Conservation (phyloP, 225 moss, liverwort and hornwort genomes). For the Physcomitrellopsis africana region DNA sequence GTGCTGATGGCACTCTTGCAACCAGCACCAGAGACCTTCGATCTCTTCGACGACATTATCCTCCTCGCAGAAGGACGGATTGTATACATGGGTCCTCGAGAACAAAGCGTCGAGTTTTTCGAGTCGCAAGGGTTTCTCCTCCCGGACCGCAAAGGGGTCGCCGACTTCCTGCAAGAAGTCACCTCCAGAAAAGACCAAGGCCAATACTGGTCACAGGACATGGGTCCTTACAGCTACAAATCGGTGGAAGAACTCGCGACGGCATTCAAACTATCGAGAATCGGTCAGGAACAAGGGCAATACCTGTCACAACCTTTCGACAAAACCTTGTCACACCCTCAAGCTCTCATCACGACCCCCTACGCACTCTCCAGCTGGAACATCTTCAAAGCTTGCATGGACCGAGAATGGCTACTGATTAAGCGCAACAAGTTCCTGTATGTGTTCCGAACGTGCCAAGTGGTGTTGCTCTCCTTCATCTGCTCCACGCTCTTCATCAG, state of each 20-base stretch:
- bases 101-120: conserved; percentile 44
- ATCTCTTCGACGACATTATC: conserved; percentile 57
- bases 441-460: conserved; percentile 49
- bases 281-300: conserved; percentile 27
- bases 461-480: conserved; percentile 38
- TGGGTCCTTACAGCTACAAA: conserved; percentile 35
- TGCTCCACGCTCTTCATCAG: conserved; percentile 48
- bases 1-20: conserved; percentile 58
- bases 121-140: conserved; percentile 41
- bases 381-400: conserved; percentile 51
- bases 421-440: conserved; percentile 56
- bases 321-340: conserved; percentile 33
- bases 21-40: conserved; percentile 49
- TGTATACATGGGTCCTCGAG: conserved; percentile 46
- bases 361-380: conserved; percentile 50
- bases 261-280: conserved; percentile 34
- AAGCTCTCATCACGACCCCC: conserved; percentile 37
- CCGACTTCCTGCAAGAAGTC: conserved; percentile 64
- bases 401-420: conserved; percentile 53
- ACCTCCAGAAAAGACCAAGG: conserved; percentile 53
- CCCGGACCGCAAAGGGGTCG: conserved; percentile 41
- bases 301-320: conserved; percentile 42
- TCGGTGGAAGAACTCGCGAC: conserved; percentile 28
- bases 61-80: conserved; percentile 50
- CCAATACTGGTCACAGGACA: conserved; percentile 40